Conservation (phyloP, 164 flowering plant genomes). For the Buxus sempervirens region DNA sequence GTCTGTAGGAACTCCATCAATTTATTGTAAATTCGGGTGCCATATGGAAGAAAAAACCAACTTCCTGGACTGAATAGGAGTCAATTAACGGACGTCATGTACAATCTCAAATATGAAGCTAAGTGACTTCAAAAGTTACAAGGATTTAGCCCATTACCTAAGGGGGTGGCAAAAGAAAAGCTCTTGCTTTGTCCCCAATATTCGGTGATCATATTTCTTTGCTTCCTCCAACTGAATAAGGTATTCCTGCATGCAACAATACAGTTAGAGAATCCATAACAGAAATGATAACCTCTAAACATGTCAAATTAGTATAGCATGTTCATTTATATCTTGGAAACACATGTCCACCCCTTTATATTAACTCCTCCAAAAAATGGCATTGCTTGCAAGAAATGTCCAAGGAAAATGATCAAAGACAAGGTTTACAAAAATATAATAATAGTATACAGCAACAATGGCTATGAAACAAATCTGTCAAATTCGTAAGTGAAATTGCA, state of each 20-base stretch:
- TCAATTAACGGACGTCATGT: not conserved
- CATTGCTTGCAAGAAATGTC: too few species aligned
- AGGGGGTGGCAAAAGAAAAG: conserved; percentile 93
- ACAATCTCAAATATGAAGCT: not conserved
- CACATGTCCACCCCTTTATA: too few species aligned
- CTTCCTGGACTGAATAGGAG: conserved; percentile 85
- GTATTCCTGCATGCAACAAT: conserved; percentile 58
- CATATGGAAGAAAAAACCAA: conserved; percentile 93
- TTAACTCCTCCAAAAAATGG: too few species aligned
- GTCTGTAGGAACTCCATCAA: conserved; percentile 66
- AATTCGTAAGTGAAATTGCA: too few species aligned
- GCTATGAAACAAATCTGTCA: too few species aligned
- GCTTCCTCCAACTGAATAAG: conserved; percentile 73
- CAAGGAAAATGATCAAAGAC: too few species aligned
- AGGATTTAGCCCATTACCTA: conserved; percentile 46
- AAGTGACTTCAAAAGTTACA: too few species aligned
- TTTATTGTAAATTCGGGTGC: conserved; percentile 86
- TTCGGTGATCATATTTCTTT: conserved; percentile 87
- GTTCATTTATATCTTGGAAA: too few species aligned
- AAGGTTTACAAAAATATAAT: too few species aligned
- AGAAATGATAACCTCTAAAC: conserved; percentile 7
- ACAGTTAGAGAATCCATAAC: not conserved
- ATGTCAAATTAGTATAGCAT: not conserved
- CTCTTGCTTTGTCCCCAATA: conserved; percentile 82
- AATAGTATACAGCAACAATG: too few species aligned